Base-by-base conservation (phyloP, 2,329 filamentous ascomycete species). In the Aspergillus eucalypticola region DNA sequence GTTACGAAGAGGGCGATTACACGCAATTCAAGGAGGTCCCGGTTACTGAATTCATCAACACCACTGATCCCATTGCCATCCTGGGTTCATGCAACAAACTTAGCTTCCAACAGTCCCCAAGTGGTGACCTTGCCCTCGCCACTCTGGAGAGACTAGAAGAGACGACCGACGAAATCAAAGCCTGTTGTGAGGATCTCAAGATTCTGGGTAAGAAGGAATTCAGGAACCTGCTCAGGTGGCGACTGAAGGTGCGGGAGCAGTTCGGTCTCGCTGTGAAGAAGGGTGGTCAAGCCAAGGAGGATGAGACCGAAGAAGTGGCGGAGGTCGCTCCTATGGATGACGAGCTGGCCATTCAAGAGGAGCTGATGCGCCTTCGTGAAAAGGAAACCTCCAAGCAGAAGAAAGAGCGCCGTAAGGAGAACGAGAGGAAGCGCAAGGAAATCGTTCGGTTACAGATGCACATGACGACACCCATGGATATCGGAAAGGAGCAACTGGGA, bases 381-480 rank as follows among this genome's bases (percentile, higher is more conserved):
- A 89, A 88, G 69, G 90, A 95, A 64, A 86, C 79, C 46, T 76
- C 88, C 21, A 88, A 88, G 68, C 94, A 88, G 76, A 96, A 92
- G 79, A 89, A 92, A 68, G 90, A 96, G 70, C 87, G 89, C 67
- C 85, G 93, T 65, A 90, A 85, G 69, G 92, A 96, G 61, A 99
- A 99, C 66, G 95, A 99, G 76, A 88, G 88, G 75, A 98, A 96
- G 77, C 91, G 95, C 68, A 95, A 91, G 68, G 95, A 98, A 66
- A 92, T 98, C 61, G 84, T 96, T n/a, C 88, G 95, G 35, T 90
- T 99, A 89, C 95, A 99, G 76, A 87, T 99, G 81, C 89, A 97
- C 79, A 99, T 99, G 95, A 89, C 89, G 2, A 90, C 92, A 0
- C 95, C 95, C 7, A 95, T 92, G 83, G 95, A 99, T 65, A 96